These are phyloP conservation scores for Mortierella antarctica DNA, from an alignment of 192 early-diverging fungal genomes.

Conservation along the genomic window DNA sequence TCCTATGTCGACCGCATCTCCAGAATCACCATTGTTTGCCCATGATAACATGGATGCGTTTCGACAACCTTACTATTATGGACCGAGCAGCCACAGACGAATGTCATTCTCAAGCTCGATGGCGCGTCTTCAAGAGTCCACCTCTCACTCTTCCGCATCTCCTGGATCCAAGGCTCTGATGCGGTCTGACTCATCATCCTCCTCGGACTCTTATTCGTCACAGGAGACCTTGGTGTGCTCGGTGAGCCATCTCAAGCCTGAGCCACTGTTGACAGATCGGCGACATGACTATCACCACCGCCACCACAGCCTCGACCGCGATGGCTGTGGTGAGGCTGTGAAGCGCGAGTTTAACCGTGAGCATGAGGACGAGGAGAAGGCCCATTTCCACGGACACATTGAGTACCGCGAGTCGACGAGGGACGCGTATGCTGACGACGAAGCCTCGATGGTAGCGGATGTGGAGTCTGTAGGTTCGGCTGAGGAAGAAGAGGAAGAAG, in stretches of 20 bases:
- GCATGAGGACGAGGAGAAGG: background rate
- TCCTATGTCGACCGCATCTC: background rate
- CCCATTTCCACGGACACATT: constrained; percentile 6
- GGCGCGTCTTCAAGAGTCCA: constrained; percentile 23
- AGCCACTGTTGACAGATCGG: background rate
- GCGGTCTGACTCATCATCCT: background rate
- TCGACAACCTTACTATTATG: background rate
- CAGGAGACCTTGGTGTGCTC: constrained; percentile 1
- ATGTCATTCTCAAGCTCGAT: constrained; percentile 2
- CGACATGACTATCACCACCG: background rate
- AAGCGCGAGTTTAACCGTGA: constrained; percentile 29
- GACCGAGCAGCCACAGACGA: background rate
- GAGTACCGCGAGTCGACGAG: constrained; percentile 13
- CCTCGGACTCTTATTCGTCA: background rate
- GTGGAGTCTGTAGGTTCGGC: constrained; percentile 36
- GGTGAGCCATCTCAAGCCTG: constrained; percentile 14
- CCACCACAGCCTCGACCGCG: background rate
- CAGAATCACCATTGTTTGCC: background rate
- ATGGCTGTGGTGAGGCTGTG: constrained; percentile 9
- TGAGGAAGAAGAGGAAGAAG: constrained; percentile 21
- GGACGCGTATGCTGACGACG: constrained; percentile 4
- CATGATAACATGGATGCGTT: background rate
- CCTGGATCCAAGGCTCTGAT: background rate
- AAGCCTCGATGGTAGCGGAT: constrained; percentile 8
- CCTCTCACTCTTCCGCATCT: background rate